A percentile compares a stretch with the other conserved stretches of the same genome.
Evolutionary conservation across 2,329 filamentous ascomycete species (phyloP).

Genomic region (Sporothrix luriei): DNA sequence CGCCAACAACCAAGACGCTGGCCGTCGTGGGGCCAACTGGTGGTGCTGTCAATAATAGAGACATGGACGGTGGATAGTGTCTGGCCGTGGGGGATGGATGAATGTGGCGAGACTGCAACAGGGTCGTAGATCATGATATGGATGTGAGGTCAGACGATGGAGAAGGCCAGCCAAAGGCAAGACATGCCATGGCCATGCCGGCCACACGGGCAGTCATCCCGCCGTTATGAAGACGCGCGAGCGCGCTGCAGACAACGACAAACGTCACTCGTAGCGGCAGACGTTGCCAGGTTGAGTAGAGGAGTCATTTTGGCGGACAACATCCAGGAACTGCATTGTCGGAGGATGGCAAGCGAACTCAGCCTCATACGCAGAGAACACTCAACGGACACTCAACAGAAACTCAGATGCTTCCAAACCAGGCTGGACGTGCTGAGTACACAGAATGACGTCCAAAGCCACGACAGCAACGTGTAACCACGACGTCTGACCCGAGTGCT

Average conservation of each 20-base stretch:
- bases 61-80: not conserved
- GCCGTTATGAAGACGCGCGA: not conserved
- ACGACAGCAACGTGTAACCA: not conserved
- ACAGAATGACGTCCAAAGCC: not conserved
- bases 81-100: not conserved
- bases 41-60: not conserved
- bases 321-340: not conserved
- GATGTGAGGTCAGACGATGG: not conserved
- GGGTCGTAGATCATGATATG: not conserved
- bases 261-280: not conserved
- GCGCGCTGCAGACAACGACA: not conserved
- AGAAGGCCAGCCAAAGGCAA: no score
- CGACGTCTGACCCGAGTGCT: not conserved
- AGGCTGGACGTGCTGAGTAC: not conserved
- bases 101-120: not conserved
- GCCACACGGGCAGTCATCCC: not conserved
- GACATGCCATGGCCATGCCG: no score
- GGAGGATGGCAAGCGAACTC: no score
- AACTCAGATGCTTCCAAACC: constrained; percentile 9
- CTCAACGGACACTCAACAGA: no score
- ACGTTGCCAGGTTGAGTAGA: not conserved
- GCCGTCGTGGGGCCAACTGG: not conserved
- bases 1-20: constrained; percentile 21
- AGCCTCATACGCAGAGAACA: no score
- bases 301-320: not conserved